A percentile compares a stretch with the other conserved stretches of the same genome.
phyloP scores from a whole-genome alignment of 192 early-diverging fungal species.

The Radiomyces spectabilis region DNA sequence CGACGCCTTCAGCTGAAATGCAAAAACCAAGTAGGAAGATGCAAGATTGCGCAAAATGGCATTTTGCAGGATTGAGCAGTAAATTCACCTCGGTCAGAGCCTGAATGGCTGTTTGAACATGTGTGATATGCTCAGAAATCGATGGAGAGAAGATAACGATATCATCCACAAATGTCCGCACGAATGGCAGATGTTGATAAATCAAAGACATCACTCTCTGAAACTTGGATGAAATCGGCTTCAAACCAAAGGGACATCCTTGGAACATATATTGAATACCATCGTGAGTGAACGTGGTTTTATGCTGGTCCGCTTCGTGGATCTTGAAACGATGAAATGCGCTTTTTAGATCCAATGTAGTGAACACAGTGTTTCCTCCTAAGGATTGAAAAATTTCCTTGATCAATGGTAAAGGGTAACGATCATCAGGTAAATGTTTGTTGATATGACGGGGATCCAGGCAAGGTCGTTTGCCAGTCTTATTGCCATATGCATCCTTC shows the following conservation, averaged over 20 bases:
- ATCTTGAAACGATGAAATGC: neutral
- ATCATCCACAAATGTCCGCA: too few relatives aligned
- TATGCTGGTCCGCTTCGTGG: neutral
- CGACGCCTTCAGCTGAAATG: conserved; percentile 1
- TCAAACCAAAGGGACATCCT: conserved; percentile 16
- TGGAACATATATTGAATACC: conserved; percentile 13
- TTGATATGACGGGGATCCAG: conserved; percentile 10
- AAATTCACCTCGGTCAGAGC: neutral
- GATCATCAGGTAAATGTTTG: neutral
- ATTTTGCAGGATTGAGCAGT: conserved; percentile 17
- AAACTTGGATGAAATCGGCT: conserved; percentile 6
- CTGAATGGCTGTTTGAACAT: neutral
- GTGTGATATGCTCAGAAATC: neutral
- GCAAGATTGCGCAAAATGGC: conserved; percentile 5
- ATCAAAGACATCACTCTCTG: conserved; percentile 1
- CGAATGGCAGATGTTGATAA: too few relatives aligned
- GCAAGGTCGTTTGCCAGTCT: conserved; percentile 6
- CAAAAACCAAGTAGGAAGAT: conserved; percentile 6
- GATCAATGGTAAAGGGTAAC: conserved; percentile 8
- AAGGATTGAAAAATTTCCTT: neutral
- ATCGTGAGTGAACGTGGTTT: conserved; percentile 4
- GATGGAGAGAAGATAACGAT: too few relatives aligned
- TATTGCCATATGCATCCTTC: conserved; percentile 7
- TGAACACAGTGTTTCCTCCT: neutral
- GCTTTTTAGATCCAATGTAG: conserved; percentile 2